Evolutionary conservation across 345 rosid genomes (phyloP).

Genomic region (Isatis tinctoria): DNA sequence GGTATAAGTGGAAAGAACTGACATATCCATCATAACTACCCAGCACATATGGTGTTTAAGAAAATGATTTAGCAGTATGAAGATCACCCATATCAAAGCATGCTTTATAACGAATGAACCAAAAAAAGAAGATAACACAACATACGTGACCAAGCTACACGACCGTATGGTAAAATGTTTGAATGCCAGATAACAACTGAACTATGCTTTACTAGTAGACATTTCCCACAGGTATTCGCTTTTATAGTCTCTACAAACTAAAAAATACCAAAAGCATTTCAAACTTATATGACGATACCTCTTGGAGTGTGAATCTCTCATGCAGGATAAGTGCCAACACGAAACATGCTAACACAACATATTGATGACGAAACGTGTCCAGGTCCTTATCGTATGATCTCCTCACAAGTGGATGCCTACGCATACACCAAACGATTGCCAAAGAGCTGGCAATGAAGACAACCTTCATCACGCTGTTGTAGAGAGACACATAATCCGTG

Average conservation of each 20-base stretch:
- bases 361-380: slow-evolving; percentile 82
- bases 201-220: neutral
- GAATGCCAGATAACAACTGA: neutral
- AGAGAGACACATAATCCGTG: slow-evolving; percentile 71
- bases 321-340: slow-evolving; percentile 57
- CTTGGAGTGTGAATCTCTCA: slow-evolving; percentile 74
- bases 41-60: neutral
- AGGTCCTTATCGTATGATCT: slow-evolving; percentile 76
- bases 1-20: neutral
- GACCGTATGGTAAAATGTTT: neutral
- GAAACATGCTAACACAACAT: slow-evolving; percentile 52
- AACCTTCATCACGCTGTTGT: slow-evolving; percentile 82
- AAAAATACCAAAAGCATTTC: neutral
- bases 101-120: neutral
- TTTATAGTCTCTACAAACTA: neutral
- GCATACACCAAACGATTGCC: slow-evolving; percentile 93
- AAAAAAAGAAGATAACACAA: slow-evolving; percentile 1
- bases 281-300: slow-evolving; percentile 44
- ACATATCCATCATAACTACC: neutral
- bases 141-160: neutral
- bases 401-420: slow-evolving; percentile 58
- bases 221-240: neutral
- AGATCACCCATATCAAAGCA: neutral
- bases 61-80: neutral
- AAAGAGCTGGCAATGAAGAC: slow-evolving; percentile 81